phyloP scores from a whole-genome alignment of 176 grass and related monocot species.

The Rhynchospora breviuscula region DNA sequence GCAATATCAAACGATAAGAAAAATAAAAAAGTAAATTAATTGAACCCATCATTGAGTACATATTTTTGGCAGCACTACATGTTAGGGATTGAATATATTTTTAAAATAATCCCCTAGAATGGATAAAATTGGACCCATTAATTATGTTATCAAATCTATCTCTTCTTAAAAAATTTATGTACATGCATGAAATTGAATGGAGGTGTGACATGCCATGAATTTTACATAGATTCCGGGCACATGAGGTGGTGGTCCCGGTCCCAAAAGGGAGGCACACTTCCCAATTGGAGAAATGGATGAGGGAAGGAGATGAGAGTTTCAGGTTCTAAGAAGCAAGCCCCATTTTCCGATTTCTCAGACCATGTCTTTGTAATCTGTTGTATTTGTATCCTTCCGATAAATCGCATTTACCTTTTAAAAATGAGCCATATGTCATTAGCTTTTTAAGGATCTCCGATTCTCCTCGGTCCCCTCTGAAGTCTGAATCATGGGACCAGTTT shows the following conservation, averaged over 20 bases:
- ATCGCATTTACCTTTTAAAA: neutral
- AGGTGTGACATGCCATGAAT: too few species aligned
- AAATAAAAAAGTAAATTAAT: neutral
- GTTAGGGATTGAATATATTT: too few species aligned
- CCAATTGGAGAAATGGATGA: neutral
- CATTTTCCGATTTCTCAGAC: neutral
- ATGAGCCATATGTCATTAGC: neutral
- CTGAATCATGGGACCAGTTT: neutral
- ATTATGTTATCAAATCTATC: too few species aligned
- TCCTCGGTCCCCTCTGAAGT: too few species aligned
- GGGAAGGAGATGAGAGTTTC: neutral
- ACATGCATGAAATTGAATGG: too few species aligned
- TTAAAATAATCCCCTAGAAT: too few species aligned
- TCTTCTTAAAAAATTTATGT: too few species aligned
- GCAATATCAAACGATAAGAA: neutral
- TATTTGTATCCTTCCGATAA: neutral
- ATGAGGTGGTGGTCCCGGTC: slow-evolving; percentile 1
- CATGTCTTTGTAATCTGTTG: neutral
- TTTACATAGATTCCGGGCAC: neutral
- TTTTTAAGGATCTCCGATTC: too few species aligned
- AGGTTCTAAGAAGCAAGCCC: neutral
- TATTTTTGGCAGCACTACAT: too few species aligned
- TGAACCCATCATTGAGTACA: too few species aligned
- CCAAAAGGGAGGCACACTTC: neutral
- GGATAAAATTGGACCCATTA: too few species aligned